phyloP scores from a whole-genome alignment of 2,329 filamentous ascomycete genomes.

The Pseudocercospora macadamiae region DNA sequence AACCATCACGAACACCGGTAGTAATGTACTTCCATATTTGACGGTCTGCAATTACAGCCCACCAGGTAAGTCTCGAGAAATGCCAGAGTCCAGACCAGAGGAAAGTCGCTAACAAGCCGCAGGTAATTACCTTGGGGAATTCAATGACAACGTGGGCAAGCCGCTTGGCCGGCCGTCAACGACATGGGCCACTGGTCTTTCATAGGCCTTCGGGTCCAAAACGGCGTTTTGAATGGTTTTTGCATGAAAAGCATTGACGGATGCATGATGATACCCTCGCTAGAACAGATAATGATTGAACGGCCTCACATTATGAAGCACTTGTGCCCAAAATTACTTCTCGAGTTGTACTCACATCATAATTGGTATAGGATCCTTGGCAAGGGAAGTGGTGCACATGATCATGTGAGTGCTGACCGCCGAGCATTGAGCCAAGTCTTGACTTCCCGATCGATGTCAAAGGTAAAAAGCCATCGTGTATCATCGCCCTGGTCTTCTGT shows the following conservation, averaged over 20 bases:
- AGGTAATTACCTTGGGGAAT: conserved; percentile 25
- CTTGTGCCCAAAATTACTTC: no score
- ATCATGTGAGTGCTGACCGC: conserved; percentile 58
- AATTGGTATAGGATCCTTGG: neutral
- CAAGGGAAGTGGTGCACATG: conserved; percentile 49
- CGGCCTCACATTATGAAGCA: neutral
- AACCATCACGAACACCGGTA: conserved; percentile 50
- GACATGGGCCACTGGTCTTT: conserved; percentile 9
- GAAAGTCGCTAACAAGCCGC: neutral
- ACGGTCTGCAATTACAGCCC: conserved; percentile 86
- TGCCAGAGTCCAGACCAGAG: neutral
- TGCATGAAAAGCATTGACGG: neutral
- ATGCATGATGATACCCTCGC: conserved; percentile 9
- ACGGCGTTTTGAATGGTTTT: neutral
- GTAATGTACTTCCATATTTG: conserved; percentile 58
- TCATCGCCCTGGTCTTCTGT: conserved; percentile 23
- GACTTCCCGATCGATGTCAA: conserved; percentile 23
- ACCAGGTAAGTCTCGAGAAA: conserved; percentile 58
- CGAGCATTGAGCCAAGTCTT: conserved; percentile 18
- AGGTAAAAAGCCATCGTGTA: conserved; percentile 25
- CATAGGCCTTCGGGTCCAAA: neutral
- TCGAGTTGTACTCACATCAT: neutral
- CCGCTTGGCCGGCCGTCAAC: conserved; percentile 11
- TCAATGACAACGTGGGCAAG: conserved; percentile 14
- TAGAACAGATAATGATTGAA: conserved; percentile 3